phyloP scores from a whole-genome alignment of 2,329 filamentous ascomycete genomes.

The Tolypocladium tundrense region DNA sequence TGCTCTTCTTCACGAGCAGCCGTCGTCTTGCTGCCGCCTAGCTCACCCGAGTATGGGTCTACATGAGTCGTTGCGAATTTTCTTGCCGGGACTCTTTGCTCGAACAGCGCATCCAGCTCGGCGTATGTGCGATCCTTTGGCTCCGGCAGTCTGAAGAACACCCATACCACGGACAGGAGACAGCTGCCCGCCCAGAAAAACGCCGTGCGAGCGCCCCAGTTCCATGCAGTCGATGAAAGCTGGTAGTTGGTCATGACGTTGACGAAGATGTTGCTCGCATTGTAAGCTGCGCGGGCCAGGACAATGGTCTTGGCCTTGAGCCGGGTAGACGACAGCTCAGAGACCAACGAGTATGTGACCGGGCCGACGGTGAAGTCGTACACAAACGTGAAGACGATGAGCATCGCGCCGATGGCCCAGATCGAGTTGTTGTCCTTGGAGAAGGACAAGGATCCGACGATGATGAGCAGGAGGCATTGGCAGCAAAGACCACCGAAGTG shows the following conservation, averaged over 20 bases:
- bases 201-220: conserved; percentile 36
- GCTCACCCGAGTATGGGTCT: conserved; percentile 20
- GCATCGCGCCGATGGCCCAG: conserved; percentile 34
- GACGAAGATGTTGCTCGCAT: conserved; percentile 39
- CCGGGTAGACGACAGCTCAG: conserved; percentile 42
- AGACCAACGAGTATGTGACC: conserved; percentile 39
- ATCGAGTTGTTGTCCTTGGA: conserved; percentile 20
- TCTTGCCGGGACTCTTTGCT: conserved; percentile 18
- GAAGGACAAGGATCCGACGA: conserved; percentile 29
- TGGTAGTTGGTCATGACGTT: conserved; percentile 40
- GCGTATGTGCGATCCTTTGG: conserved; percentile 38
- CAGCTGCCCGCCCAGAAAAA: conserved; percentile 39
- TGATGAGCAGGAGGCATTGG: conserved; percentile 28
- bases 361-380: conserved; percentile 47
- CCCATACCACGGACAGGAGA: conserved; percentile 36
- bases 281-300: conserved; percentile 30
- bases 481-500: conserved; percentile 34
- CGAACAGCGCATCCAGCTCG: conserved; percentile 25
- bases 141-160: conserved; percentile 40
- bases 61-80: conserved; percentile 23
- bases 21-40: background rate
- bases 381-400: conserved; percentile 41
- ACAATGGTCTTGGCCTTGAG: conserved; percentile 46
- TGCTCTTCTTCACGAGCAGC: background rate
- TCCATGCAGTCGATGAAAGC: conserved; percentile 33